A percentile compares a stretch with the other conserved stretches of the same genome.
phyloP scores from a whole-genome alignment of 2,329 filamentous ascomycete species.

The Clathrospora elynae region DNA sequence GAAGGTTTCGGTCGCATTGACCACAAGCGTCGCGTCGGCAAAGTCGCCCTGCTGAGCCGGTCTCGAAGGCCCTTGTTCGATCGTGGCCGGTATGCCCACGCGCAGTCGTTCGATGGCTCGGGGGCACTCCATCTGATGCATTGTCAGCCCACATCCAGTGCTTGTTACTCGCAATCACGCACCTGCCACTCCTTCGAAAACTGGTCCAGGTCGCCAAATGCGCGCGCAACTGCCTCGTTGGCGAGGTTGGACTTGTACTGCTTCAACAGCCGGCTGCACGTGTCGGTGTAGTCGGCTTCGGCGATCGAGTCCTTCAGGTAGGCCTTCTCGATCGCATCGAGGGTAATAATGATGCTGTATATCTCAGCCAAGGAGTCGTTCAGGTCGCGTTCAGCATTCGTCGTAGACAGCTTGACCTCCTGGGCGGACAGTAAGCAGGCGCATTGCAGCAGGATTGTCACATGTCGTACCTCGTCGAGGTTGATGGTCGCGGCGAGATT shows the following conservation, averaged over 20 bases:
- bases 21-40: constrained; percentile 70
- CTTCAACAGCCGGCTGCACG: constrained; percentile 89
- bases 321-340: constrained; percentile 94
- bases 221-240: constrained; percentile 86
- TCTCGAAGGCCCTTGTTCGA: constrained; percentile 61
- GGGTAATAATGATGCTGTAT: constrained; percentile 94
- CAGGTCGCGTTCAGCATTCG: constrained; percentile 84
- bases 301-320: constrained; percentile 94
- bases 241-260: constrained; percentile 95
- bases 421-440: constrained; percentile 47
- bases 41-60: constrained; percentile 45
- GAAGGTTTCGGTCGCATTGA: constrained; percentile 95
- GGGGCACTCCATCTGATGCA: constrained; percentile 81
- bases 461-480: constrained; percentile 74
- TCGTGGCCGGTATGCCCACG: constrained; percentile 88
- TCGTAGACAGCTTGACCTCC: constrained; percentile 92
- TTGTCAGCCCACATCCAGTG: constrained; percentile 17
- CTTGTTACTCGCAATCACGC: constrained; percentile 47
- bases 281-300: constrained; percentile 93
- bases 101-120: constrained; percentile 90
- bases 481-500: constrained; percentile 87
- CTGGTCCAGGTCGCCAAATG: constrained; percentile 84
- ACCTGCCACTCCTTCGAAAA: constrained; percentile 95
- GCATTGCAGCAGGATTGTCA: not conserved
- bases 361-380: constrained; percentile 96